Evolutionary conservation across 306 rosid species (phyloP), one percentile per base, ranked within the genome.

Genomic region (Trifolium pratense): DNA sequence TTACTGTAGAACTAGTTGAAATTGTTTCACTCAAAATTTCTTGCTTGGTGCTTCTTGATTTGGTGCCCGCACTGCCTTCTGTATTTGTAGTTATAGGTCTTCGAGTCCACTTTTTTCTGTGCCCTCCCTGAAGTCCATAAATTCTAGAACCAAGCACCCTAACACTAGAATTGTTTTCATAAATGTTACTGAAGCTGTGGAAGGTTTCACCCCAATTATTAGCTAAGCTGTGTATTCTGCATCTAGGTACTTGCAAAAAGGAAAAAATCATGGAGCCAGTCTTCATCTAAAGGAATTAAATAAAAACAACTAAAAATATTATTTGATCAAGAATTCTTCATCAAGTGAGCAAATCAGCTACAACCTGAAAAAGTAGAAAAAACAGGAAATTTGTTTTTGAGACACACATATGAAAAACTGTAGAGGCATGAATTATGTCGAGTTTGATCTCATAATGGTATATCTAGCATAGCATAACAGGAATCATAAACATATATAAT

Each of bases 61-160:
- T 83, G 75, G 88, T 78, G 79, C 75, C 80, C 9, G 52, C 83
- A 2, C 70, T 62, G 13, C 87, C 89, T 77, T 88, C 97, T 20
- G 91, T 75, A n/a, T 80, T 86, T 68, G 91, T 83, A 14, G 87
- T 75, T 46, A 94, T 62, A n/a, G 92, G 87, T 81, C 87, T 88
- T 84, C 78, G 83, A 46, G 89, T 87, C 94, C 95, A 89, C 79
- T 75, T 89, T 84, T 84, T 91, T 57, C 75, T 52, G 40, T 75
- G 79, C 34, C 90, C 91, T 83, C 88, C 87, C 62, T 83, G 83
- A 73, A 85, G 85, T 60, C 83, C 89, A 76, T 81, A 73, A 71
- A 74, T 79, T 80, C 73, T 84, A 70, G 84, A 84, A 76, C 84
- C 52, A 68, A 70, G 71, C 21, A 72, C 75, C 83, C 83, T 88